Evolutionary conservation across 441 rosid genomes (phyloP).

Genomic region (Erysimum cheiri): DNA sequence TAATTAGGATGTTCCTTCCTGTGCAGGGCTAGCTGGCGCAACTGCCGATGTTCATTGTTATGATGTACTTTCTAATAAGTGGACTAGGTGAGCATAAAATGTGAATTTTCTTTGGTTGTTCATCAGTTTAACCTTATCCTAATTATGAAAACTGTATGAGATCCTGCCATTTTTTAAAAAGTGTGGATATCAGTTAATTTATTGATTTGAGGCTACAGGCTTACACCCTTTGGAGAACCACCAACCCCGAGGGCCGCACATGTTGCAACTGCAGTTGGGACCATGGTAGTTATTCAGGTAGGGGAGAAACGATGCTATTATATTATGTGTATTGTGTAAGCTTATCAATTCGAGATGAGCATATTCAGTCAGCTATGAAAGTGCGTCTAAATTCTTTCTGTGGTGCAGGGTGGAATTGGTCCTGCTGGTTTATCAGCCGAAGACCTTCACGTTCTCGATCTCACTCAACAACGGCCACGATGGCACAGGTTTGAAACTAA

Average conservation of each 20-base stretch:
- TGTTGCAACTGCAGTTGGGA: constrained; percentile 99
- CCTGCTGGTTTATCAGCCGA: constrained; percentile 99
- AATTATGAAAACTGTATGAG: constrained; percentile 17
- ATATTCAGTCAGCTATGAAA: constrained; percentile 37
- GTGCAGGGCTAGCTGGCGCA: constrained; percentile 97
- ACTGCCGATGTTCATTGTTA: constrained; percentile 99
- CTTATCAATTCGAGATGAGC: background rate
- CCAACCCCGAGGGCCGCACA: constrained; percentile 99
- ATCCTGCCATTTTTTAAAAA: background rate
- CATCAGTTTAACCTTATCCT: background rate
- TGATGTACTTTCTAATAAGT: constrained; percentile 91
- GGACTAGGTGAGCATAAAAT: constrained; percentile 79
- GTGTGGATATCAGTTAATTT: constrained; percentile 30
- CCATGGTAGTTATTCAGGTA: constrained; percentile 99
- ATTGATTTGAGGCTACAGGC: constrained; percentile 54
- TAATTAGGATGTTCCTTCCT: constrained; percentile 44
- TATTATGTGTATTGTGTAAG: constrained; percentile 11
- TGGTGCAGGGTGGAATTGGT: constrained; percentile 94
- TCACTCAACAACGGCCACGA: constrained; percentile 92
- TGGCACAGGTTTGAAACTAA: constrained; percentile 82
- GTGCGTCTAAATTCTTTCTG: constrained; percentile 39
- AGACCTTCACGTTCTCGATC: constrained; percentile 99
- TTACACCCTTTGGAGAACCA: constrained; percentile 95
- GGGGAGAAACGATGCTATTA: constrained; percentile 30
- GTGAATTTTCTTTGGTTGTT: constrained; percentile 1